Evolutionary conservation across 805 yeast genomes (phyloP), one percentile per base, ranked within the genome.

Genomic region (Sugiyamaella qingdaonensis): DNA sequence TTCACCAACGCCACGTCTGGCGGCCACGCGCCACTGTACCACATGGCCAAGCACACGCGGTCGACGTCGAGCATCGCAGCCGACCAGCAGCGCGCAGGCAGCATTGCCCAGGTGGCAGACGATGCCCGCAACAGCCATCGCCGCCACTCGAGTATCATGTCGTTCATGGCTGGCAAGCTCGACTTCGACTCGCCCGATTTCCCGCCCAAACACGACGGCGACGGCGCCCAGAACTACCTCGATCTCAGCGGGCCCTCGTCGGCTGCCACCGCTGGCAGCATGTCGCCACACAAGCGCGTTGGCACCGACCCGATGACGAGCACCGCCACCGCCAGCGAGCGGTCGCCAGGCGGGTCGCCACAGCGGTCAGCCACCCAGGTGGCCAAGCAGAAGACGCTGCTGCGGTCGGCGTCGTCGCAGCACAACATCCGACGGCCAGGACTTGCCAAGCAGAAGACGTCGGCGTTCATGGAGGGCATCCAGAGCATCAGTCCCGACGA

Each of bases 401-500:
- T 45, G 37, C 35, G 48, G 14, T 31, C 48, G 14, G 33, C 81
- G 5, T 76, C 84, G 10, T 73, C 84, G 2, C 78, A 61, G 55
- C 54, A 79, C 50, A 76, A 80, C 35, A 47, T 68, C 19, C 24
- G 57, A 18, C 48, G 44, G 24, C 51, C 61, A 18, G 45, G 56
- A 9, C 44, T 60, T 35, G 35, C 59, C 11, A 67, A 68, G 54
- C 71, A 71, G 52, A 65, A 72, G 37, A 75, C 76, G 1, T 68
- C 75, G 5, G 77, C 77, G 3, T 73, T 74, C 58, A 57, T 64
- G 44, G 99, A 94, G 70, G 99, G 99, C 5, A 86, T 94, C 42
- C 77, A 89, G 60, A 75, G 71, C 16, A 77, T 88, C 13, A 77
- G 86, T 0, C 95, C 97, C 0, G 82, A 80, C 56, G 86, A 88